Percentiles rank a stretch among this genome's conserved stretches.
Conservation (phyloP, 2,329 filamentous ascomycete species). For the Colletotrichum sansevieriae region DNA sequence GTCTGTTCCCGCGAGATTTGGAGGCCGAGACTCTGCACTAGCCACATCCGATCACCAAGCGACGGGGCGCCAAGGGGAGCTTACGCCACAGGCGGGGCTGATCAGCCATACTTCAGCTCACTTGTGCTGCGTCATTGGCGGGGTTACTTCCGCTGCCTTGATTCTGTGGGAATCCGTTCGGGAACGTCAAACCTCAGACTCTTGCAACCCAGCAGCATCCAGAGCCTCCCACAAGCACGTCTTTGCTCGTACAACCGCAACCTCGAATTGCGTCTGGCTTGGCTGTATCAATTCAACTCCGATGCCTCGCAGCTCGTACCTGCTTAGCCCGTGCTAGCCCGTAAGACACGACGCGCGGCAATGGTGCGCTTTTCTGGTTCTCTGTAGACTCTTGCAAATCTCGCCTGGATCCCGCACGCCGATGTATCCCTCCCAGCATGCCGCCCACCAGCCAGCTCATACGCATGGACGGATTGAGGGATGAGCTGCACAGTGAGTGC, state of each 20-base stretch:
- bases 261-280: constrained; percentile 31
- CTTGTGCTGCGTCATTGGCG: constrained; percentile 42
- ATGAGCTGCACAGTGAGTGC: background rate
- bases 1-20: background rate
- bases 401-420: background rate
- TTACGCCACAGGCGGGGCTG: constrained; percentile 37
- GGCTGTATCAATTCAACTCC: background rate
- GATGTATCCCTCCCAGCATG: background rate
- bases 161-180: constrained; percentile 23
- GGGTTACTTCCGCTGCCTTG: constrained; percentile 32
- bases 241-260: constrained; percentile 33
- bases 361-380: constrained; percentile 4
- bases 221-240: constrained; percentile 7
- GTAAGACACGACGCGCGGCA: constrained; percentile 41
- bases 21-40: constrained; percentile 7
- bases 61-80: constrained; percentile 9
- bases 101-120: background rate
- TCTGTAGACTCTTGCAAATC: background rate
- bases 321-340: constrained; percentile 13
- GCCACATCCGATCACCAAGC: background rate
- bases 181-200: constrained; percentile 28
- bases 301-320: constrained; percentile 23
- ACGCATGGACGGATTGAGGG: background rate
- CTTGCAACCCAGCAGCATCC: background rate
- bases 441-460: constrained; percentile 9